These are phyloP conservation scores for Apophysomyces trapeziformis DNA, from an alignment of 371 early-diverging fungal species.

Conservation along the genomic window DNA sequence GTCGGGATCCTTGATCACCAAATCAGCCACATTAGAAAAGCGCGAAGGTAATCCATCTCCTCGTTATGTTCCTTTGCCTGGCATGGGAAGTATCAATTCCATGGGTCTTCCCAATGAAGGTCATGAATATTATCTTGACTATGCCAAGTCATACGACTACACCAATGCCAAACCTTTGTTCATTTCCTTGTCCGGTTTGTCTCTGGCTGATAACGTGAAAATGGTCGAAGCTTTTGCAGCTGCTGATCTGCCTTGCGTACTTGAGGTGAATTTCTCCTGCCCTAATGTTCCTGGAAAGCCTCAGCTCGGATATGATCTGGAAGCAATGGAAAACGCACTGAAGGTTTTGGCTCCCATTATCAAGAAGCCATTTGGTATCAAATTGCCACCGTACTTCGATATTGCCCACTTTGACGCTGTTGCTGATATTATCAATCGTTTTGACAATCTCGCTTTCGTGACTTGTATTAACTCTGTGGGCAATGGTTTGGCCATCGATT, in stretches of 20 bases:
- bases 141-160: constrained; percentile 48
- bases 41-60: constrained; percentile 55
- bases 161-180: constrained; percentile 48
- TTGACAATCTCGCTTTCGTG: constrained; percentile 47
- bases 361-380: constrained; percentile 56
- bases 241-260: constrained; percentile 43
- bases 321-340: constrained; percentile 52
- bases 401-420: constrained; percentile 55
- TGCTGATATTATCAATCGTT: constrained; percentile 46
- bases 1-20: constrained; percentile 55
- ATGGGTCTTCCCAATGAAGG: constrained; percentile 59
- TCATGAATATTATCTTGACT: constrained; percentile 49
- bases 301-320: constrained; percentile 53
- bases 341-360: constrained; percentile 47
- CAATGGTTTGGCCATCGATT: constrained; percentile 55
- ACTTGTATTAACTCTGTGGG: constrained; percentile 59
- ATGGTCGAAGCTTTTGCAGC: constrained; percentile 49
- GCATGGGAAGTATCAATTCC: constrained; percentile 52
- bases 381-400: constrained; percentile 57
- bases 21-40: constrained; percentile 46
- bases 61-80: constrained; percentile 45
- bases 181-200: constrained; percentile 51
- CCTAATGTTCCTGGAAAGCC: constrained; percentile 59
- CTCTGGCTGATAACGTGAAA: constrained; percentile 47
- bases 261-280: constrained; percentile 58